Evolutionary conservation across 2,329 filamentous ascomycete genomes (phyloP).

Genomic region (Zasmidium citrigriseum): DNA sequence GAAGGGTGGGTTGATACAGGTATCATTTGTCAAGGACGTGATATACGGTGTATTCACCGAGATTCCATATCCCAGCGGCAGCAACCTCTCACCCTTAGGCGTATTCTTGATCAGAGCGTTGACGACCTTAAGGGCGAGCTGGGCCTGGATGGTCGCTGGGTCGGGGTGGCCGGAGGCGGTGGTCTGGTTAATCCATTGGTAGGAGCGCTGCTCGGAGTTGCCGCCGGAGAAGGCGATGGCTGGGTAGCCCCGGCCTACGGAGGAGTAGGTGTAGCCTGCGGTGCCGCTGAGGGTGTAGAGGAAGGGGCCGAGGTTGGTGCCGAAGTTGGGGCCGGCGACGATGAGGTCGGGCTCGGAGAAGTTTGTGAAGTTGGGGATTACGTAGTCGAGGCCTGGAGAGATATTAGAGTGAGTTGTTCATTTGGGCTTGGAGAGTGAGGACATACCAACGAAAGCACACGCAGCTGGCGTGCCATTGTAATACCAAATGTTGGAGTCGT

Average conservation of each 20-base stretch:
- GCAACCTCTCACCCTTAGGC: conserved; percentile 30
- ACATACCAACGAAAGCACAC: conserved; percentile 54
- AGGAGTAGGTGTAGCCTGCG: conserved; percentile 52
- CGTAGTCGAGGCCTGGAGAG: conserved; percentile 44
- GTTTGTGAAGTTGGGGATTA: conserved; percentile 53
- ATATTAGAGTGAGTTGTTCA: background rate
- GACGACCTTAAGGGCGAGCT: conserved; percentile 48
- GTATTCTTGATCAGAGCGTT: conserved; percentile 46
- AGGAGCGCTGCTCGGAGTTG: conserved; percentile 44
- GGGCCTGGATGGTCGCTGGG: conserved; percentile 46
- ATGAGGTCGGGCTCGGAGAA: conserved; percentile 56
- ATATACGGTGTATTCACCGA: conserved; percentile 53
- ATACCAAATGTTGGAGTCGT: conserved; percentile 59
- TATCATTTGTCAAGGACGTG: conserved; percentile 39
- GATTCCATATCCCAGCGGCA: conserved; percentile 55
- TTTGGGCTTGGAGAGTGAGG: conserved; percentile 31
- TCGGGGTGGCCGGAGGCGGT: conserved; percentile 37
- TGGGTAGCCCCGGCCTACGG: conserved; percentile 50
- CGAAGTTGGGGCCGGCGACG: conserved; percentile 58
- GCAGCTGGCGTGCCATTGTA: conserved; percentile 62
- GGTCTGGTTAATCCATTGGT: conserved; percentile 46
- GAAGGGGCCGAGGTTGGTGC: conserved; percentile 56
- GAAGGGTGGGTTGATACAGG: conserved; percentile 45
- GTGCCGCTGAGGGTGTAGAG: conserved; percentile 56
- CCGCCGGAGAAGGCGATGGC: conserved; percentile 52